Percentiles rank a stretch among this genome's conserved stretches.
Evolutionary conservation across 1,284 basidiomycete genomes (phyloP).

Genomic region (Ceratobasidium sp.): DNA sequence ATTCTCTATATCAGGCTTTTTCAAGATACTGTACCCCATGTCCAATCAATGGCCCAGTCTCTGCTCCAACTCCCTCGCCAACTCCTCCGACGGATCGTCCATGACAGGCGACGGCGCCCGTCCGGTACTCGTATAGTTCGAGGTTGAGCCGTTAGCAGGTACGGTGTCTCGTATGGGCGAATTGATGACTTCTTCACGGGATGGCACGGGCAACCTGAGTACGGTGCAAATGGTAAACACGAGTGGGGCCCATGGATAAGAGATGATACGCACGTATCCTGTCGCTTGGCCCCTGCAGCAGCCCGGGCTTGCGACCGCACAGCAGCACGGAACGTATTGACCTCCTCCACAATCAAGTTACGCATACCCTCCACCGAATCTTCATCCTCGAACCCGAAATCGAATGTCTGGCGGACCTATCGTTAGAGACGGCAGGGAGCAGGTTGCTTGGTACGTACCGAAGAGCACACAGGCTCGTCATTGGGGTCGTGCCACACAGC

Average conservation of each 20-base stretch:
- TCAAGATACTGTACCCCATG: not conserved
- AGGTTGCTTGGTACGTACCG: conserved; percentile 61
- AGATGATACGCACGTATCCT: conserved; percentile 69
- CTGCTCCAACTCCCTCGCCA: conserved; percentile 85
- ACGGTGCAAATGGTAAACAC: conserved; percentile 1
- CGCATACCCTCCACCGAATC: conserved; percentile 99
- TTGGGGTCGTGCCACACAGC: conserved; percentile 96
- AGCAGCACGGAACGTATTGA: conserved; percentile 87
- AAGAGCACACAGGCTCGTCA: conserved; percentile 85
- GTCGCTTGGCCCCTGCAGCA: conserved; percentile 73
- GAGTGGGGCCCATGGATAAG: not conserved
- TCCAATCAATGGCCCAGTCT: conserved; percentile 51
- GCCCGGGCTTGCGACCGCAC: conserved; percentile 83
- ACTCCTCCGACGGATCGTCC: conserved; percentile 87
- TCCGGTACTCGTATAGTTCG: conserved; percentile 67
- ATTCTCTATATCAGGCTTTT: not conserved
- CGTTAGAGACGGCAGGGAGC: conserved; percentile 42
- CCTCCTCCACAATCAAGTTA: conserved; percentile 93
- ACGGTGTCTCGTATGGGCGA: conserved; percentile 79
- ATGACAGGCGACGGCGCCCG: conserved; percentile 68
- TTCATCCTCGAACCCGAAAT: conserved; percentile 98
- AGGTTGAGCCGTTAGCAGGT: conserved; percentile 74
- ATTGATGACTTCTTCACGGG: conserved; percentile 80
- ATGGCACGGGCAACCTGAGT: conserved; percentile 71
- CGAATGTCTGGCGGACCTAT: conserved; percentile 75